Conservation (phyloP, 2,329 filamentous ascomycete species). For the Hypoxylon sp. region DNA sequence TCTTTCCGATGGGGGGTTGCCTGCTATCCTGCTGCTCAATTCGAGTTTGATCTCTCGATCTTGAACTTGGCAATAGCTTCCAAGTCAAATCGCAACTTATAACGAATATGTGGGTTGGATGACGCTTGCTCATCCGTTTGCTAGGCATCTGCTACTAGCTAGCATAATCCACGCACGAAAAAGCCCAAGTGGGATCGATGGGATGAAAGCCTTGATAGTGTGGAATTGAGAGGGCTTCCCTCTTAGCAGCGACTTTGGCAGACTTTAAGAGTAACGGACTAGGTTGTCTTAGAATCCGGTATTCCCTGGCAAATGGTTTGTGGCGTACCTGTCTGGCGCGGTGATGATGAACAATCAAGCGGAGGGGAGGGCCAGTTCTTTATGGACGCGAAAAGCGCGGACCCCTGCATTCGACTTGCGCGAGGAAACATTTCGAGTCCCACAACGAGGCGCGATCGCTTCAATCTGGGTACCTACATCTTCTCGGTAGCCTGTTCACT, state of each 20-base stretch:
- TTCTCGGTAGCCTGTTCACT: conserved; percentile 34
- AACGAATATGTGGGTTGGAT: conserved; percentile 23
- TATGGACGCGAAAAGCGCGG: conserved; percentile 52
- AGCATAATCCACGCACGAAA: conserved; percentile 28
- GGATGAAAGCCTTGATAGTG: conserved; percentile 9
- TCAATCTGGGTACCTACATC: conserved; percentile 28
- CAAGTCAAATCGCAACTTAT: conserved; percentile 14
- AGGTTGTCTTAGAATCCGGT: conserved; percentile 30
- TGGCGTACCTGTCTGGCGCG: conserved; percentile 29
- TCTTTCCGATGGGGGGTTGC: conserved; percentile 17
- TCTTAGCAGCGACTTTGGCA: conserved; percentile 7
- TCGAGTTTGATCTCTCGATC: conserved; percentile 13
- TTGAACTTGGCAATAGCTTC: conserved; percentile 12
- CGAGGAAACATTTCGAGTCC: conserved; percentile 49
- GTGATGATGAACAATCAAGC: conserved; percentile 31
- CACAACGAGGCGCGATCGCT: conserved; percentile 34
- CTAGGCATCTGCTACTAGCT: conserved; percentile 13
- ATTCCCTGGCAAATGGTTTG: conserved; percentile 38
- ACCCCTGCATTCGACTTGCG: conserved; percentile 49
- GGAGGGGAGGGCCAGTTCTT: conserved; percentile 43
- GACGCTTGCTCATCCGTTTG: conserved; percentile 42
- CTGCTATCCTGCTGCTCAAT: conserved; percentile 15
- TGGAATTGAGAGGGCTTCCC: conserved; percentile 12
- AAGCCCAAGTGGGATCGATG: neutral
- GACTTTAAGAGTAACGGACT: conserved; percentile 1